Conservation (phyloP, 495 filamentous ascomycete species). For the Pyrenula aspistea region DNA sequence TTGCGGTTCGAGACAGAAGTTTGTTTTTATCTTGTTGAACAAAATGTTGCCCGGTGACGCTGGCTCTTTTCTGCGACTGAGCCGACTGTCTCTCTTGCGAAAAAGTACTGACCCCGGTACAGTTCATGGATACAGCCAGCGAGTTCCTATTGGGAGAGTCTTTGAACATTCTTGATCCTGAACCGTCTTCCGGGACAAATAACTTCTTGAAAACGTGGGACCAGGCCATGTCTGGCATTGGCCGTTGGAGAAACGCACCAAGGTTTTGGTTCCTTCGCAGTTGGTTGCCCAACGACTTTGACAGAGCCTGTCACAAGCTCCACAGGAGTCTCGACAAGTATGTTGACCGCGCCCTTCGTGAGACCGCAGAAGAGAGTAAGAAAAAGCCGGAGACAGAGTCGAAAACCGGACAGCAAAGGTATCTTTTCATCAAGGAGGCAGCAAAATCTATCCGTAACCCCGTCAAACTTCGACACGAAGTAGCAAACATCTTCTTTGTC, state of each 20-base stretch:
- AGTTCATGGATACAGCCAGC: neutral
- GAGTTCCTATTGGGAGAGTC: neutral
- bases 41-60: too few relatives aligned
- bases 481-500: conserved; percentile 69
- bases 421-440: neutral
- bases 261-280: neutral
- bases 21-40: too few relatives aligned
- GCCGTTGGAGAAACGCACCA: neutral
- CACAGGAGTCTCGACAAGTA: neutral
- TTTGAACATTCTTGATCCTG: neutral
- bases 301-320: neutral
- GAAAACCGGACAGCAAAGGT: neutral
- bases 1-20: too few relatives aligned
- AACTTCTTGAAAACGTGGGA: neutral
- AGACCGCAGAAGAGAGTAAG: neutral
- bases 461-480: conserved; percentile 61
- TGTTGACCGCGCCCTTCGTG: neutral
- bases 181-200: neutral
- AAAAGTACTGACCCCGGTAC: neutral
- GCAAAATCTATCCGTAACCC: neutral
- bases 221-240: neutral
- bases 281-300: neutral
- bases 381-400: neutral
- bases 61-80: too few relatives aligned
- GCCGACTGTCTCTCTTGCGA: too few relatives aligned